Evolutionary conservation across 257 asterid genomes (phyloP).

Genomic region (Parsonsia alboflavescens): DNA sequence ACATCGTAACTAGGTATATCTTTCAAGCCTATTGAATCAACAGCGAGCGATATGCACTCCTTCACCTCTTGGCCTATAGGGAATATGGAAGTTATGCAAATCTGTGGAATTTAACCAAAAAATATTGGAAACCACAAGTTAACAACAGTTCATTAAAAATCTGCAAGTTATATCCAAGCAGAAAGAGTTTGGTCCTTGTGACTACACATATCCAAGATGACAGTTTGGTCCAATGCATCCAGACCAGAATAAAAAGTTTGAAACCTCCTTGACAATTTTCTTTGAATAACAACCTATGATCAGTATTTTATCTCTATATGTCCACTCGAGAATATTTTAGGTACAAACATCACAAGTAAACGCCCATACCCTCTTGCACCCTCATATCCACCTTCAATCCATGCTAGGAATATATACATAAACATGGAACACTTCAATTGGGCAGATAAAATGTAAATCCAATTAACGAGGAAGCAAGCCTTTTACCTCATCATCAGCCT

Average conservation of each 20-base stretch:
- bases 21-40: constrained; percentile 74
- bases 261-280: no score
- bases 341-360: not conserved
- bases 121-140: not conserved
- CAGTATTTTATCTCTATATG: not conserved
- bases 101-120: constrained; percentile 28
- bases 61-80: constrained; percentile 60
- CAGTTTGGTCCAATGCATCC: not conserved
- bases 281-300: not conserved
- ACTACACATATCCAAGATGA: not conserved
- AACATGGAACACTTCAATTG: not conserved
- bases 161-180: not conserved
- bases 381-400: not conserved
- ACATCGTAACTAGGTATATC: constrained; percentile 57
- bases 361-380: not conserved
- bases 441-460: not conserved
- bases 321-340: not conserved
- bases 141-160: not conserved
- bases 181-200: not conserved
- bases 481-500: constrained; percentile 41
- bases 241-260: no score
- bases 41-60: constrained; percentile 69
- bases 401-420: not conserved
- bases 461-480: not conserved
- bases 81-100: constrained; percentile 62